Percentiles rank a stretch among this genome's conserved stretches.
phyloP scores from a whole-genome alignment of 148 eudicot species.

The Rheum nobile region DNA sequence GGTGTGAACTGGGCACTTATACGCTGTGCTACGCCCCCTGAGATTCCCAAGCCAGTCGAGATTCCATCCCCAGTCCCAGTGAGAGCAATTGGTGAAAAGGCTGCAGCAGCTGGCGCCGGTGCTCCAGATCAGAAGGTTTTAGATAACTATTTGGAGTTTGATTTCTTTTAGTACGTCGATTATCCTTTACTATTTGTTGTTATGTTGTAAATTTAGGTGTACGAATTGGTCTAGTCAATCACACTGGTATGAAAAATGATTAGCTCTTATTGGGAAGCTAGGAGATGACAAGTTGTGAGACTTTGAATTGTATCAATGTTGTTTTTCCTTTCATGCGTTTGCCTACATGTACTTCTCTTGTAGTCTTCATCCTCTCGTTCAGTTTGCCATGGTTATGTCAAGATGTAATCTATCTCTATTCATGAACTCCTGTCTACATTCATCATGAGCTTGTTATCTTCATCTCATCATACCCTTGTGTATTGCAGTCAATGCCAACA shows the following conservation, averaged over 20 bases:
- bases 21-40: slow-evolving; percentile 56
- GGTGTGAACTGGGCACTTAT: slow-evolving; percentile 65
- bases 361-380: not conserved
- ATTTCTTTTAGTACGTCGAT: slow-evolving; percentile 26
- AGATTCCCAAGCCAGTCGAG: slow-evolving; percentile 42
- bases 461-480: not conserved
- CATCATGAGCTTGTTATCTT: not conserved
- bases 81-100: slow-evolving; percentile 18
- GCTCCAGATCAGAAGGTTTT: slow-evolving; percentile 25
- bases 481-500: not conserved
- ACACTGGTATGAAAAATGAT: not conserved
- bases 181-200: not conserved
- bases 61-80: slow-evolving; percentile 20
- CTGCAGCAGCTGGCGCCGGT: too few relatives aligned
- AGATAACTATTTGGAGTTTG: slow-evolving; percentile 42
- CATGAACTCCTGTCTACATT: not conserved
- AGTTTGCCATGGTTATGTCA: not conserved
- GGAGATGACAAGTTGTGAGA: slow-evolving; percentile 1
- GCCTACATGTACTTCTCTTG: not conserved
- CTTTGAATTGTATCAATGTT: not conserved
- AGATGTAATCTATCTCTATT: not conserved
- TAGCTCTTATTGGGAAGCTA: not conserved
- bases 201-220: not conserved
- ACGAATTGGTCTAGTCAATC: too few relatives aligned
- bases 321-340: not conserved